Conservation (phyloP, 1,139 yeast genomes). For the Sugiyamaella grinbergsii region DNA sequence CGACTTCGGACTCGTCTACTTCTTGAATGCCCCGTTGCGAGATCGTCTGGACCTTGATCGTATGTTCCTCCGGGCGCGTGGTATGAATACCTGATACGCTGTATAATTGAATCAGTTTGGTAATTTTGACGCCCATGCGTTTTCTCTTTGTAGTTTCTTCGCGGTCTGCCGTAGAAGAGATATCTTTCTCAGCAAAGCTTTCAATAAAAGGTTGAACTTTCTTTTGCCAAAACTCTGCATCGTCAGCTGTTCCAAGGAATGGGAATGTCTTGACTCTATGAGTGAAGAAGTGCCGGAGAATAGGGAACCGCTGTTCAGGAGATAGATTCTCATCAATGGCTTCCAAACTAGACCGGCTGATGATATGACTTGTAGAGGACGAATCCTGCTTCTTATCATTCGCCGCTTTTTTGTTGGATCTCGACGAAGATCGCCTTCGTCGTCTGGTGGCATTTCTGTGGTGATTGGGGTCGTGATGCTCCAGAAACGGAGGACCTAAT, state of each 20-base stretch:
- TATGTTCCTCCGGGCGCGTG: slow-evolving; percentile 57
- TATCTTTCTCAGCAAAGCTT: slow-evolving; percentile 67
- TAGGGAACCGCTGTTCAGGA: slow-evolving; percentile 53
- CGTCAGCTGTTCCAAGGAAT: slow-evolving; percentile 58
- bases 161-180: slow-evolving; percentile 70
- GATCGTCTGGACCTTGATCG: slow-evolving; percentile 49
- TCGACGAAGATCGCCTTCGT: slow-evolving; percentile 9
- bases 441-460: slow-evolving; percentile 4
- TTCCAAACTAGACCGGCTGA: neutral
- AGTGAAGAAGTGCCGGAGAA: slow-evolving; percentile 64
- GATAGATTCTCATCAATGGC: slow-evolving; percentile 6
- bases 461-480: slow-evolving; percentile 34
- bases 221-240: slow-evolving; percentile 68
- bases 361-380: neutral
- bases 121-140: slow-evolving; percentile 60
- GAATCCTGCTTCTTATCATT: neutral
- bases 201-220: slow-evolving; percentile 81
- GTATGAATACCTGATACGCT: slow-evolving; percentile 77
- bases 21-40: slow-evolving; percentile 57
- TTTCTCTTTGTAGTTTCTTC: slow-evolving; percentile 73
- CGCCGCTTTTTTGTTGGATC: neutral
- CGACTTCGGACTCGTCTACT: slow-evolving; percentile 43
- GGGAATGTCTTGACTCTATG: slow-evolving; percentile 72
- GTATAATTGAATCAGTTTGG: slow-evolving; percentile 63
- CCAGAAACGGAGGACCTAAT: slow-evolving; percentile 73